These are phyloP conservation scores for Silene coronaria DNA, from an alignment of 179 eudicot genomes.

Conservation along the genomic window DNA sequence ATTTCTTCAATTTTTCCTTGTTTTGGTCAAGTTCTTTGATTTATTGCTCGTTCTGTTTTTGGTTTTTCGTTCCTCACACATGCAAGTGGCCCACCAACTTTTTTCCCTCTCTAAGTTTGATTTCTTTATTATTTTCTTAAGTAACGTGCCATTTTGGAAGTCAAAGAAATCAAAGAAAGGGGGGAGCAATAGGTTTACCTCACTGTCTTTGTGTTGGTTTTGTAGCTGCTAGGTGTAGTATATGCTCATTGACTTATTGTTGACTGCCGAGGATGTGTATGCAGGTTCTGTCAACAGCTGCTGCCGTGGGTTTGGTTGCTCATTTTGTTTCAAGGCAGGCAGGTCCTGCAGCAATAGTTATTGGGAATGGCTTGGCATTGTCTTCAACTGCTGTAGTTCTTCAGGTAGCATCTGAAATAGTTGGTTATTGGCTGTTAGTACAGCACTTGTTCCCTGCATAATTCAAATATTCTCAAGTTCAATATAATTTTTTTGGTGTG, in stretches of 20 bases:
- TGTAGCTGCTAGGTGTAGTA: background rate
- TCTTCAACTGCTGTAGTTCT: slow-evolving; percentile 98
- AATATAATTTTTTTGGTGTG: background rate
- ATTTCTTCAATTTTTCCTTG: too few species aligned
- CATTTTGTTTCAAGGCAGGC: slow-evolving; percentile 59
- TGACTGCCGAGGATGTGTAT: slow-evolving; percentile 13
- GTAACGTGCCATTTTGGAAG: too few species aligned
- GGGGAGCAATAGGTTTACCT: background rate
- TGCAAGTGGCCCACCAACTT: too few species aligned
- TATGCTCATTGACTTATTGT: background rate
- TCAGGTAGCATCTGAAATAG: slow-evolving; percentile 48
- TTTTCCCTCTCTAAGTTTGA: too few species aligned
- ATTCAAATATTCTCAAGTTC: background rate
- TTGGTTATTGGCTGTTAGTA: background rate
- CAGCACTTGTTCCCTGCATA: background rate
- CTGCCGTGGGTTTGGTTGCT: slow-evolving; percentile 64
- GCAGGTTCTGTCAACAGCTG: slow-evolving; percentile 83
- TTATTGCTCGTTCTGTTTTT: too few species aligned
- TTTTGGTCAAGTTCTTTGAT: too few species aligned
- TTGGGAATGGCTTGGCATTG: slow-evolving; percentile 93
- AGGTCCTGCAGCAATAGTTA: slow-evolving; percentile 90
- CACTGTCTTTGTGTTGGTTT: slow-evolving; percentile 9
- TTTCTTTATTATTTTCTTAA: too few species aligned
- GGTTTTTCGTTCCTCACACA: too few species aligned
- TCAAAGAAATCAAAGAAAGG: too few species aligned